Evolutionary conservation across 1,139 yeast genomes (phyloP), one percentile per base, ranked within the genome.

Genomic region (Yamadazyma oceani): DNA sequence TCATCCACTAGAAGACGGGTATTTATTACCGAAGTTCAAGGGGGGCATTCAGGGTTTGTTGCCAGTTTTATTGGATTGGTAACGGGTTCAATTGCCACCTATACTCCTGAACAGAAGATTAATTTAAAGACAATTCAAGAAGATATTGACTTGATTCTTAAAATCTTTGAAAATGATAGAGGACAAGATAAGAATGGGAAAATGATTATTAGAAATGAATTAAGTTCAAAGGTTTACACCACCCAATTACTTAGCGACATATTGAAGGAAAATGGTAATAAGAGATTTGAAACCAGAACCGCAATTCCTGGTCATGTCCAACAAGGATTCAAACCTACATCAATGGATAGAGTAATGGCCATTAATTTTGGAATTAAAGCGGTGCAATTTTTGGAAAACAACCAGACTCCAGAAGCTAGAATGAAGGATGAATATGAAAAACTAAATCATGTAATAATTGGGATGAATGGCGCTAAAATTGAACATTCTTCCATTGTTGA

Each of bases 291-390:
- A 55, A 86, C 95, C 14, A 84, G 95, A 62, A 89, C 96, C 4
- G 98, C 98, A 12, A 82, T 90, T 39, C 98, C 98, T 10, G 98
- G 98, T 21, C 98, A 92, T 58, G 95, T 85, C 32, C 92, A 85
- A 64, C 92, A 85, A 59, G 94, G 94, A 52, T 81, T 78, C 39
- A 69, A 80, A n/a, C 92, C 94, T 41, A 77, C 87, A 3, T 80
- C 89, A 35, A 81, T 82, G 68, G 94, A 85, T 55, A 71, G 94
- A 61, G 80, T 85, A 8, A 69, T 73, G 53, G 89, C 89, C 3
- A 77, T 81, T 2, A 76, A 85, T 57, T 78, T 82, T 45, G 83
- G 89, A 0, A 75, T 83, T 39, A 79, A 76, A 54, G 82, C 89
- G 17, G 78, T 84, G 41, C 80, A 80, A 45, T 84, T 78, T 59